Conservation (phyloP, 1,139 yeast genomes). For the Zygosaccharomyces pseudobailii region DNA sequence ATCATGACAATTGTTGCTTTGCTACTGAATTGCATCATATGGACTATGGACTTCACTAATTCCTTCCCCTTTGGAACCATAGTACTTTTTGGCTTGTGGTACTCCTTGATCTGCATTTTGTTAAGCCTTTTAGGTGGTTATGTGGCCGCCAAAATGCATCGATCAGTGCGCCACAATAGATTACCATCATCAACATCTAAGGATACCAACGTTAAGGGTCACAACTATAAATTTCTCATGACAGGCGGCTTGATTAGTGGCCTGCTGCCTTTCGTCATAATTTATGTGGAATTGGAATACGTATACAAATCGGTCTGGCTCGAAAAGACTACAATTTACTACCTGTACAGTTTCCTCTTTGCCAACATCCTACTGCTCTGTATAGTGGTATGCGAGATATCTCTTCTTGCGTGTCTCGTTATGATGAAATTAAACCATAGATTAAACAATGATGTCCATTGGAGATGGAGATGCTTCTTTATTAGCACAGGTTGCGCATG, state of each 20-base stretch:
- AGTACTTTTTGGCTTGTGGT: conserved; percentile 50
- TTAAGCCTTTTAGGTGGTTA: conserved; percentile 69
- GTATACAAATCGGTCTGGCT: conserved; percentile 76
- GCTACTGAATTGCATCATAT: conserved; percentile 60
- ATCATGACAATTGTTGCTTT: conserved; percentile 50
- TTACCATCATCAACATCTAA: background rate
- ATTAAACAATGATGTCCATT: conserved; percentile 37
- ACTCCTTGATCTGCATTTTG: conserved; percentile 66
- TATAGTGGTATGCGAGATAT: conserved; percentile 63
- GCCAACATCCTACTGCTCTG: conserved; percentile 56
- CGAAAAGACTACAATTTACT: conserved; percentile 72
- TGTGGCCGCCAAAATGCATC: conserved; percentile 42
- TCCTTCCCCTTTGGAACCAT: conserved; percentile 77
- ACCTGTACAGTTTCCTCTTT: conserved; percentile 73
- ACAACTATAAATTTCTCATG: background rate
- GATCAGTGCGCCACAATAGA: background rate
- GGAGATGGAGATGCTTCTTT: conserved; percentile 84
- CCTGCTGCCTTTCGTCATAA: conserved; percentile 70
- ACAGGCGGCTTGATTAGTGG: conserved; percentile 46
- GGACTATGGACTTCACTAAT: conserved; percentile 72
- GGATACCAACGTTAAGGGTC: background rate
- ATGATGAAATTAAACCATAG: conserved; percentile 41
- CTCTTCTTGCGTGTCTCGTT: conserved; percentile 66
- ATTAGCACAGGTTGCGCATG: conserved; percentile 69
- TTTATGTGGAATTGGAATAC: conserved; percentile 70